phyloP scores from a whole-genome alignment of 2,329 filamentous ascomycete genomes.

The Pseudogymnoascus sp. region DNA sequence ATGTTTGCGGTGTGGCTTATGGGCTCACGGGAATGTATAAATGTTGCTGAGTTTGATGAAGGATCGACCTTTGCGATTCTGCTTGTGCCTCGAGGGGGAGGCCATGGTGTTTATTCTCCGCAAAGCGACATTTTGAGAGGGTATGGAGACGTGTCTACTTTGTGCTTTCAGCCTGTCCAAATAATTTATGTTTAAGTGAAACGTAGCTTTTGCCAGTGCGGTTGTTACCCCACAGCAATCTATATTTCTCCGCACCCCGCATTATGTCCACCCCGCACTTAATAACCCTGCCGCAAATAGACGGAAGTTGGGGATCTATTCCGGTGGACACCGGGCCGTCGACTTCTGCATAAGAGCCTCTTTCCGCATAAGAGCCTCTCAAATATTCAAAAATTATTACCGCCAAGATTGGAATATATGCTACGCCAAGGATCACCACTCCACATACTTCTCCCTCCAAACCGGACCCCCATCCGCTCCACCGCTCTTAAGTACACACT shows the following conservation, averaged over 20 bases:
- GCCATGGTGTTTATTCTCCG: not conserved
- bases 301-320: not conserved
- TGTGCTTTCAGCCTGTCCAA: not conserved
- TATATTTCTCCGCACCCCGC: constrained; percentile 6
- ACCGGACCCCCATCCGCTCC: constrained; percentile 5
- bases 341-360: not conserved
- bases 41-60: not conserved
- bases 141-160: constrained; percentile 5
- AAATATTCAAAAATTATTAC: not conserved
- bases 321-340: not conserved
- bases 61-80: not conserved
- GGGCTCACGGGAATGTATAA: not conserved
- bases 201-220: not conserved
- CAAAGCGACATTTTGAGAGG: not conserved
- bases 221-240: constrained; percentile 6
- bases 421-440: constrained; percentile 1
- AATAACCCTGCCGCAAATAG: not conserved
- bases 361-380: not conserved
- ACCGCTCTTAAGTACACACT: constrained; percentile 10
- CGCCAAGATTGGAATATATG: too few species aligned
- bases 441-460: constrained; percentile 9
- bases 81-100: not conserved
- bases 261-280: not conserved
- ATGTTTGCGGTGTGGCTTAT: not conserved
- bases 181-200: not conserved